These are phyloP conservation scores for Dysphania ambrosioides DNA, from an alignment of 148 eudicot species.

Conservation along the genomic window DNA sequence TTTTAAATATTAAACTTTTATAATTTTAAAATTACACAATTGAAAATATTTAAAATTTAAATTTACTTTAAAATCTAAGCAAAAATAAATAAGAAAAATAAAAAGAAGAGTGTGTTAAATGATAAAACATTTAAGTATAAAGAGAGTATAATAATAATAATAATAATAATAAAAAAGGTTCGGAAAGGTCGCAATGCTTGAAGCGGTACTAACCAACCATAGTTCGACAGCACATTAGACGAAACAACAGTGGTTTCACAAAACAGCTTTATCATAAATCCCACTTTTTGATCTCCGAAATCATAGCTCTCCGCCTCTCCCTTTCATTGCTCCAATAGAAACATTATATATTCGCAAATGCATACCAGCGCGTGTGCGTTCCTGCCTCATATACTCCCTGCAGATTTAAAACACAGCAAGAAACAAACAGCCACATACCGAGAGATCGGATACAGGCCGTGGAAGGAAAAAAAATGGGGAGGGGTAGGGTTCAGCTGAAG, in stretches of 20 bases:
- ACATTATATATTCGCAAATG: no score
- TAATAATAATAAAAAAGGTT: no score
- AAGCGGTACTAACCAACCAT: conserved; percentile 27
- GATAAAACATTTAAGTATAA: no score
- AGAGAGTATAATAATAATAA: no score
- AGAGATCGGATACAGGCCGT: no score
- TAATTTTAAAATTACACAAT: no score
- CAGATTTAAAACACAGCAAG: not conserved
- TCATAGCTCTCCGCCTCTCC: not conserved
- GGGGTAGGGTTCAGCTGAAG: conserved; percentile 64
- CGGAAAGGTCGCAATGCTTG: not conserved
- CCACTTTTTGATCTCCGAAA: not conserved
- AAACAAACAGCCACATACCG: no score
- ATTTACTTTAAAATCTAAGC: no score
- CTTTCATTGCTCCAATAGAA: not conserved
- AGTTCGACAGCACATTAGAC: conserved; percentile 49
- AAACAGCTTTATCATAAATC: conserved; percentile 23
- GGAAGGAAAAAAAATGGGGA: conserved; percentile 36
- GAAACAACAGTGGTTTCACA: conserved; percentile 42
- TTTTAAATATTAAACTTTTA: no score
- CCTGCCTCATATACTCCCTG: conserved; percentile 22
- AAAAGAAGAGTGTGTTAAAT: no score
- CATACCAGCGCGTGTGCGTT: not conserved
- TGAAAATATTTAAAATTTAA: no score
- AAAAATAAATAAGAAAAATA: no score